Percentiles rank a stretch among this genome's conserved stretches.
These are phyloP conservation scores for Agaricus sinodeliciosus DNA, from an alignment of 768 basidiomycete species.

Conservation along the genomic window DNA sequence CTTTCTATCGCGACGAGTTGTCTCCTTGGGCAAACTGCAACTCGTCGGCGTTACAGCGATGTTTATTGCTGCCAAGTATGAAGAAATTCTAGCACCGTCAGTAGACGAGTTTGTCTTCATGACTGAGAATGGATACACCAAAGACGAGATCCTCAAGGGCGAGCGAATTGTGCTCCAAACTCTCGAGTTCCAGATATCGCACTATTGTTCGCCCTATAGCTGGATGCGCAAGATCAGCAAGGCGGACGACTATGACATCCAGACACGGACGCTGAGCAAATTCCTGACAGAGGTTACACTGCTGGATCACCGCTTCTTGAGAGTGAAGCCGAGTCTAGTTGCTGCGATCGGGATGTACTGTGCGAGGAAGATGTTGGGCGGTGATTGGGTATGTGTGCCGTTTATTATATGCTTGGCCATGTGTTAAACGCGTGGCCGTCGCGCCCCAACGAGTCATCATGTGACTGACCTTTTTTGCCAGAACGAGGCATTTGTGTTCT, in stretches of 20 bases:
- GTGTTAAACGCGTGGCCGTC: conserved; percentile 11
- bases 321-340: conserved; percentile 88
- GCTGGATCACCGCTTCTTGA: conserved; percentile 86
- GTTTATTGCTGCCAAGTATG: conserved; percentile 99
- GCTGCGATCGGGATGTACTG: conserved; percentile 98
- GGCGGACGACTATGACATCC: conserved; percentile 97
- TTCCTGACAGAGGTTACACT: conserved; percentile 96
- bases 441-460: conserved; percentile 18
- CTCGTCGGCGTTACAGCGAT: conserved; percentile 98
- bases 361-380: conserved; percentile 88
- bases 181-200: conserved; percentile 90
- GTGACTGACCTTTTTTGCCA: conserved; percentile 37
- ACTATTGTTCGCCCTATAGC: conserved; percentile 98
- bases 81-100: conserved; percentile 95
- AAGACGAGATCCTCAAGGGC: conserved; percentile 96
- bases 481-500: conserved; percentile 88
- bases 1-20: conserved; percentile 83
- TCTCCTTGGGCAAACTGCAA: conserved; percentile 86
- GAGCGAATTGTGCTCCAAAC: conserved; percentile 95
- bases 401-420: conserved; percentile 15
- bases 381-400: conserved; percentile 80
- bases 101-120: conserved; percentile 99
- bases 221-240: conserved; percentile 99
- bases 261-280: conserved; percentile 95
- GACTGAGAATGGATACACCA: conserved; percentile 91